Evolutionary conservation across 2,329 filamentous ascomycete genomes (phyloP).

Genomic region (Colletotrichum tropicale): DNA sequence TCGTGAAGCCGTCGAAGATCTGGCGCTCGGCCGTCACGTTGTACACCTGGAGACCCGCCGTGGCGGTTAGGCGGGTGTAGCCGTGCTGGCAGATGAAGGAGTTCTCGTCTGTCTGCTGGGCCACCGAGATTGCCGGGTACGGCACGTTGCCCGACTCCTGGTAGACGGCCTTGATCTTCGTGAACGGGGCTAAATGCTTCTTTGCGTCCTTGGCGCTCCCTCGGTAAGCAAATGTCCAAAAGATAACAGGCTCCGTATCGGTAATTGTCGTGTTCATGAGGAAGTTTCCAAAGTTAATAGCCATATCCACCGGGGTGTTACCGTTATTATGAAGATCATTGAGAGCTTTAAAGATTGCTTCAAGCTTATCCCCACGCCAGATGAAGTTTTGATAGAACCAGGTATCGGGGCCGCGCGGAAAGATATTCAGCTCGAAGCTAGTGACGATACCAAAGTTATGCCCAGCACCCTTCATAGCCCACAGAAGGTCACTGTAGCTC

Average conservation of each 20-base stretch:
- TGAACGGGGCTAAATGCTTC: constrained; percentile 22
- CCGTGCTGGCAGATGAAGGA: neutral
- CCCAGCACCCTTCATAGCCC: no score
- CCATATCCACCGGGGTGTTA: constrained; percentile 17
- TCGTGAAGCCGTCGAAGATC: neutral
- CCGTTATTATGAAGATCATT: constrained; percentile 24
- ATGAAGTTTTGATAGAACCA: constrained; percentile 28
- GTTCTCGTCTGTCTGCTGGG: neutral
- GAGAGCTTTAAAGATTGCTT: constrained; percentile 22
- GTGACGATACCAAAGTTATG: no score
- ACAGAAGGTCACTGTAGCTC: constrained; percentile 10
- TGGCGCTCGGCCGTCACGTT: neutral
- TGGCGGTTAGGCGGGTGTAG: neutral
- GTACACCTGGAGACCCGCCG: neutral
- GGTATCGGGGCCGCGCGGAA: constrained; percentile 22
- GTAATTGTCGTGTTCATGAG: constrained; percentile 11
- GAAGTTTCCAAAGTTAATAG: constrained; percentile 16
- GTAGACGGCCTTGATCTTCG: constrained; percentile 17
- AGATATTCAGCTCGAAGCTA: constrained; percentile 18
- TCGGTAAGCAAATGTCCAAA: constrained; percentile 25
- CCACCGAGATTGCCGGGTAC: constrained; percentile 19
- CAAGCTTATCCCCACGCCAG: constrained; percentile 22
- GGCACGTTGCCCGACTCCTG: constrained; percentile 19
- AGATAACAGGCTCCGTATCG: constrained; percentile 18
- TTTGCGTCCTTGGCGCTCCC: constrained; percentile 25